A percentile compares a stretch with the other conserved stretches of the same genome.
These are phyloP conservation scores for Aspergillus ostianus DNA, from an alignment of 495 filamentous ascomycete species.

Conservation along the genomic window DNA sequence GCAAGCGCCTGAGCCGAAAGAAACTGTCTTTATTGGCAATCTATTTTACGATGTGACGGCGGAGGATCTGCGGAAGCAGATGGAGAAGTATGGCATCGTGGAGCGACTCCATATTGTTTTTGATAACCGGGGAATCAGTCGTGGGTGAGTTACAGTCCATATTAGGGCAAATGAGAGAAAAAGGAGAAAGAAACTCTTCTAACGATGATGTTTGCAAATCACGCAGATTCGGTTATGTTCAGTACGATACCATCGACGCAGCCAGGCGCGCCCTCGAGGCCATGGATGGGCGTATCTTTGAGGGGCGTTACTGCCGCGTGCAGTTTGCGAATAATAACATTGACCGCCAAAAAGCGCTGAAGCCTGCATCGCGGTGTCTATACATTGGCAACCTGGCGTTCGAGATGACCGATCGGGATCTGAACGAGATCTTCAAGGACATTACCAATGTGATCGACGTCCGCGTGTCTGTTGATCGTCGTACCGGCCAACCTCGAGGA, in stretches of 20 bases:
- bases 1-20: constrained; percentile 22
- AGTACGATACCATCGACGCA: constrained; percentile 56
- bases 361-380: constrained; percentile 62
- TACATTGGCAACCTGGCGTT: constrained; percentile 90
- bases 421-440: constrained; percentile 76
- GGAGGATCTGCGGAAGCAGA: constrained; percentile 64
- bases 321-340: constrained; percentile 48
- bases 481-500: constrained; percentile 81
- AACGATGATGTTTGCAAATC: constrained; percentile 2
- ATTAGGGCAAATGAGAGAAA: neutral
- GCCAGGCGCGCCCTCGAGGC: constrained; percentile 61
- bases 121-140: constrained; percentile 76
- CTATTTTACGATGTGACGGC: constrained; percentile 79
- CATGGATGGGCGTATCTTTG: constrained; percentile 67
- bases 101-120: constrained; percentile 52
- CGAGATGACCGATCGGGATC: constrained; percentile 82
- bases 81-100: constrained; percentile 66
- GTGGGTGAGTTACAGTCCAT: constrained; percentile 63
- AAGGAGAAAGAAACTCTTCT: neutral
- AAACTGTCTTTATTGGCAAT: constrained; percentile 77
- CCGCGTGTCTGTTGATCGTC: constrained; percentile 83
- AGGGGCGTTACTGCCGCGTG: constrained; percentile 73
- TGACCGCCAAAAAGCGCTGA: constrained; percentile 6
- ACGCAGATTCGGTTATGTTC: constrained; percentile 74
- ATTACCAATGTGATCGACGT: constrained; percentile 75